A percentile compares a stretch with the other conserved stretches of the same genome.
Conservation (phyloP, 1,284 basidiomycete species). For the Cutaneotrichosporon mucoides region DNA sequence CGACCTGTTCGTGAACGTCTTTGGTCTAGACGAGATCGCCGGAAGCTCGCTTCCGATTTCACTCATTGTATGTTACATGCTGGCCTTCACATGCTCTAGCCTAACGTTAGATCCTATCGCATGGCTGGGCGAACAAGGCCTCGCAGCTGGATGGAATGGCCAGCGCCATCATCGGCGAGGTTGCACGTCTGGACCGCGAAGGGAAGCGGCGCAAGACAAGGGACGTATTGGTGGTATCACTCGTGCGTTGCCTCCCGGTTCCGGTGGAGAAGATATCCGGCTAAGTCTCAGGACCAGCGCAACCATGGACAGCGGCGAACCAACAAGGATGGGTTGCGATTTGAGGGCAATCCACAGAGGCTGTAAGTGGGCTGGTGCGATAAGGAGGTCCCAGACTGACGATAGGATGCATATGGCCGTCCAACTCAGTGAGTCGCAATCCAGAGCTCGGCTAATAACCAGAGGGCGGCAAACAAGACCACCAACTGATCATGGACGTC, state of each 20-base stretch:
- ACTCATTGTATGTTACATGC: conserved; percentile 5
- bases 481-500: conserved; percentile 76
- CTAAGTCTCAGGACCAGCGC: conserved; percentile 60
- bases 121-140: conserved; percentile 36
- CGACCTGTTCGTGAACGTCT: conserved; percentile 36
- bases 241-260: no score
- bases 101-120: conserved; percentile 32
- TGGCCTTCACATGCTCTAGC: not conserved
- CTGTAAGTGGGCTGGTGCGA: conserved; percentile 32
- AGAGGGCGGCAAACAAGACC: conserved; percentile 68
- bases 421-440: conserved; percentile 46
- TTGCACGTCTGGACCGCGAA: conserved; percentile 4
- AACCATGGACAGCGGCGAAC: conserved; percentile 66
- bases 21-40: conserved; percentile 40
- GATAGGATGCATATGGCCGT: conserved; percentile 64
- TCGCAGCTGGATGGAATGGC: conserved; percentile 36
- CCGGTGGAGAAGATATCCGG: no score
- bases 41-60: conserved; percentile 27
- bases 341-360: conserved; percentile 63
- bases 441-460: not conserved
- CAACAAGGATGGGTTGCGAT: conserved; percentile 58
- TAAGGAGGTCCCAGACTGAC: not conserved
- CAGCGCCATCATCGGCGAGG: conserved; percentile 32
- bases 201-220: conserved; percentile 17
- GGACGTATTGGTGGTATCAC: conserved; percentile 43